These are phyloP conservation scores for Puya raimondii DNA, from an alignment of 176 grass and related monocot genomes.

Conservation along the genomic window DNA sequence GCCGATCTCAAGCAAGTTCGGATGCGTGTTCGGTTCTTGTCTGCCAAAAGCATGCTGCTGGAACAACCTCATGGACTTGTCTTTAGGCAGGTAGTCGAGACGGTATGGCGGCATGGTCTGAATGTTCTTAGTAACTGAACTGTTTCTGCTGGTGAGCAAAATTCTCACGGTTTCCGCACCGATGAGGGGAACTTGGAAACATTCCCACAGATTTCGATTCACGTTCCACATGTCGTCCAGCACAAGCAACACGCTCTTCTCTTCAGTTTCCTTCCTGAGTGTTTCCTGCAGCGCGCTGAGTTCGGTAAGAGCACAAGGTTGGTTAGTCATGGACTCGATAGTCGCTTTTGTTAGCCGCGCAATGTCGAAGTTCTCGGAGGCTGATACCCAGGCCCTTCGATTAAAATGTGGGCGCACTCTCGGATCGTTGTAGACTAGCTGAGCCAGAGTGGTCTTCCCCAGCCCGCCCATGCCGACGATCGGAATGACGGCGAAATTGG, in stretches of 20 bases:
- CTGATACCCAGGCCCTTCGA: constrained; percentile 11
- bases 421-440: constrained; percentile 23
- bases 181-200: background rate
- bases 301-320: background rate
- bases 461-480: constrained; percentile 26
- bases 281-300: background rate
- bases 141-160: background rate
- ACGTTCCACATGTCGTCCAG: background rate
- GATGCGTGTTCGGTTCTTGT: background rate
- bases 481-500: constrained; percentile 7
- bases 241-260: background rate
- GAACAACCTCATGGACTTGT: background rate
- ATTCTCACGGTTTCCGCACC: background rate
- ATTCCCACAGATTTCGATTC: background rate
- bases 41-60: background rate
- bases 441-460: constrained; percentile 29
- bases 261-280: background rate
- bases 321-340: constrained; percentile 15
- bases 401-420: constrained; percentile 11
- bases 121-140: background rate
- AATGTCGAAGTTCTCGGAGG: constrained; percentile 16
- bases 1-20: background rate
- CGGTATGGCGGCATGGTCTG: background rate
- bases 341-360: constrained; percentile 3
- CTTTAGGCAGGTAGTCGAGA: background rate